Percentiles rank a stretch among this genome's conserved stretches.
phyloP scores from a whole-genome alignment of 2,329 filamentous ascomycete species.

The Aspergillus oerlinghausenensis region DNA sequence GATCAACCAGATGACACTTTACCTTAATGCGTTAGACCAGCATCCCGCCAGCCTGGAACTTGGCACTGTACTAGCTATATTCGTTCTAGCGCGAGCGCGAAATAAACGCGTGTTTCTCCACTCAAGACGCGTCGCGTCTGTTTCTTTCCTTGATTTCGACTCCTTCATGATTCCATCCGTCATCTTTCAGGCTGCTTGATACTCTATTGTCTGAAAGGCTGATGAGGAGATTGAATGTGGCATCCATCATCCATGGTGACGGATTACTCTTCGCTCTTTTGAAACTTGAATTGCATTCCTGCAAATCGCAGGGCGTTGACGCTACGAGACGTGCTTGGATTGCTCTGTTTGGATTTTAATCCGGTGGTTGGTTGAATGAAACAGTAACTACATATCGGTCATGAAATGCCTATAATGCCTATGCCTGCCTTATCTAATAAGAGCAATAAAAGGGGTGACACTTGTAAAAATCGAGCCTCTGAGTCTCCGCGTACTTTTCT shows the following conservation, averaged over 20 bases:
- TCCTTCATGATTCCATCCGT: neutral
- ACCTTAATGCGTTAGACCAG: neutral
- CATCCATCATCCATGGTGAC: neutral
- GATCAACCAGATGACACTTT: neutral
- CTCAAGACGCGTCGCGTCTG: conserved; percentile 10
- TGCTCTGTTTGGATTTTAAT: neutral
- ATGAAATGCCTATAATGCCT: neutral
- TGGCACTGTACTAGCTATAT: neutral
- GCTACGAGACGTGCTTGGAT: neutral
- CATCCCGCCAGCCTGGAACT: neutral
- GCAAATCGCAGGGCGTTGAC: neutral
- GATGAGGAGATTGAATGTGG: neutral
- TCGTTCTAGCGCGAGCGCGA: conserved; percentile 10
- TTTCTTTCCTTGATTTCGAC: conserved; percentile 1
- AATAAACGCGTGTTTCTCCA: conserved; percentile 10
- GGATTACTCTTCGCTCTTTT: neutral
- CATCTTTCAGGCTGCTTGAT: neutral
- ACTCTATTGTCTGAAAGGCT: neutral
- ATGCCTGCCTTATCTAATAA: neutral
- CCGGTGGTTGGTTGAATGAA: neutral
- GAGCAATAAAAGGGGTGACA: neutral
- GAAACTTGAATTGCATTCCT: neutral
- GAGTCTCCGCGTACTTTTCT: neutral
- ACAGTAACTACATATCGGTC: neutral
- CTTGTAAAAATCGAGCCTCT: neutral